phyloP scores from a whole-genome alignment of 441 rosid species.

The Croton setiger region DNA sequence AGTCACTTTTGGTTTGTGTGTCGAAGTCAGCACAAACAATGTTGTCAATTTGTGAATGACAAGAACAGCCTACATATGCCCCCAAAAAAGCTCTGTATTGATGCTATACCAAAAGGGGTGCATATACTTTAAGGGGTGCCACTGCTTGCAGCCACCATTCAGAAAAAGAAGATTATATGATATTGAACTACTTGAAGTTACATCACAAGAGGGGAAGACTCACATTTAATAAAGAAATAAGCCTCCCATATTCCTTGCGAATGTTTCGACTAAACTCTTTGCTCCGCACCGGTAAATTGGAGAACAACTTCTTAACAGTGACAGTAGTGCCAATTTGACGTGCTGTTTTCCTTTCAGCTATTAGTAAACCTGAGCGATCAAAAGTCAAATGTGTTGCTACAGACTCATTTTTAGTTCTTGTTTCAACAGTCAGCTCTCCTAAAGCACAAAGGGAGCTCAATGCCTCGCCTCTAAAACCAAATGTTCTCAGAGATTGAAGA shows the following conservation, averaged over 20 bases:
- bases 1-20: too few species aligned
- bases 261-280: conserved; percentile 92
- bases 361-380: conserved; percentile 76
- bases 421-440: conserved; percentile 80
- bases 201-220: conserved; percentile 25
- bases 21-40: too few species aligned
- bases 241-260: conserved; percentile 90
- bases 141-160: not conserved
- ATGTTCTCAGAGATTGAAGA: conserved; percentile 72
- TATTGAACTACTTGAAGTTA: not conserved
- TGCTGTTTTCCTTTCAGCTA: conserved; percentile 68
- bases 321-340: conserved; percentile 93
- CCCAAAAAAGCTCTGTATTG: not conserved
- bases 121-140: not conserved
- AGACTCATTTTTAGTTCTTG: conserved; percentile 64
- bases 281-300: conserved; percentile 86
- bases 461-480: conserved; percentile 98
- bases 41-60: too few species aligned
- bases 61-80: too few species aligned
- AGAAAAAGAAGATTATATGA: not conserved
- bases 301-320: conserved; percentile 77
- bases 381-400: conserved; percentile 80
- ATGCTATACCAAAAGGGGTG: not conserved
- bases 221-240: conserved; percentile 79
- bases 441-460: conserved; percentile 90